These are phyloP conservation scores for Chloropicon primus DNA, from an alignment of 139 green algal genomes.

Conservation along the genomic window DNA sequence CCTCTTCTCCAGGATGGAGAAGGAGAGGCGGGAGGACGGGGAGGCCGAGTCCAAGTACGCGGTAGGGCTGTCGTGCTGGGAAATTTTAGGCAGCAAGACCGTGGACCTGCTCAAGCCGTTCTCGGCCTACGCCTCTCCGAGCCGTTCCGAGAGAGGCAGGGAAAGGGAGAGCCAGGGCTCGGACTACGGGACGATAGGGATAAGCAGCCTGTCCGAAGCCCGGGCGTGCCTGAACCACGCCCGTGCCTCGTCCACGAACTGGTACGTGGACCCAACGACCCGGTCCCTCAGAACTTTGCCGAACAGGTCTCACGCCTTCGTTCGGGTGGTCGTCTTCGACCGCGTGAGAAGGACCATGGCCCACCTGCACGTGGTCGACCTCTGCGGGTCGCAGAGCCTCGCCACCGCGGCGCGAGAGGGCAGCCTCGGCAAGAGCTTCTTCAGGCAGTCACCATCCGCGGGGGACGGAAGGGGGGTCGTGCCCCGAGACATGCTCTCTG, in stretches of 20 bases:
- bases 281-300: not conserved
- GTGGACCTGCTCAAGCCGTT: not conserved
- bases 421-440: not conserved
- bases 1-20: not conserved
- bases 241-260: not conserved
- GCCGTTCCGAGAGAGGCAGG: too few relatives aligned
- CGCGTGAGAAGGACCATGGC: not conserved
- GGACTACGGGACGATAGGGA: not conserved
- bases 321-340: not conserved
- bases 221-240: not conserved
- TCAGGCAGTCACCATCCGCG: too few relatives aligned
- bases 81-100: not conserved
- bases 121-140: not conserved
- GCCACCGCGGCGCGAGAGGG: not conserved
- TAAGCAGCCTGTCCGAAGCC: not conserved
- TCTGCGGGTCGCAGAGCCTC: not conserved
- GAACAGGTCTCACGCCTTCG: not conserved
- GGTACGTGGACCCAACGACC: not conserved
- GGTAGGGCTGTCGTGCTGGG: not conserved
- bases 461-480: not conserved
- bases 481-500: not conserved
- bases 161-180: not conserved
- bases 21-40: not conserved
- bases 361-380: not conserved
- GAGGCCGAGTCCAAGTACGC: not conserved